Evolutionary conservation across 352 stramenopile genomes (phyloP), one percentile per base, ranked within the genome.

Genomic region (Phytophthora uliginosa): DNA sequence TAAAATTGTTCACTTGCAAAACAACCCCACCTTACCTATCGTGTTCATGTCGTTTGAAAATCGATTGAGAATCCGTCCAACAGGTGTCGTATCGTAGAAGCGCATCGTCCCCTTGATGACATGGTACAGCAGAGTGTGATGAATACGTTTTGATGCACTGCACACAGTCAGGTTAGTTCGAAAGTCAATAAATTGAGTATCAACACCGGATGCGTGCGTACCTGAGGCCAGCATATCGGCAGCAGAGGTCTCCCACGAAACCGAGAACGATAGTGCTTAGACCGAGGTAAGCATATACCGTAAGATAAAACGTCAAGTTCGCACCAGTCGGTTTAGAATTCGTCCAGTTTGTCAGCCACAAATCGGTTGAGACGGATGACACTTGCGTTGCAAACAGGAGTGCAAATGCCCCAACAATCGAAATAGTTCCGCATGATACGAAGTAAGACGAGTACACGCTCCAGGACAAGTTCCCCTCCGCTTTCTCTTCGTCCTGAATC

Each of bases 21-120:
- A 42, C 12, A 17, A 42, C 6, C 55, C 31, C n/a, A 13, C 17
- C 75, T 6, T 76, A 90, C 82, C 86, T 42, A 93, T 90, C 13
- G 76, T 82, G 59, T 84, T 84, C 65, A 92, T 83, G 58, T 93
- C 86, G 62, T 84, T 86, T 5, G 81, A 90, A 63, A 97, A 95
- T 1, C 93, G 83, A 48, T 92, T 93, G 22, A 96, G 70, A 36
- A 97, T 84, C 4, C 86, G 82, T 4, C 89, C 93, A 7, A 96
- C 74, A 0, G 92, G 91, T 5, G 85, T 96, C 8, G 82, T 88
- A 45, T 93, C 83, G 61, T 97, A 98, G 73, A 97, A 98, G 31
- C 83, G 77, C 89, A 97, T 94, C 17, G 89, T 94, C 5, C 86
- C 90, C 31, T 81, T 81, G 20, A 95, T 80, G 4, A 98, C 63